Evolutionary conservation across 2,329 filamentous ascomycete species (phyloP).

Genomic region (Fusarium nygamai): DNA sequence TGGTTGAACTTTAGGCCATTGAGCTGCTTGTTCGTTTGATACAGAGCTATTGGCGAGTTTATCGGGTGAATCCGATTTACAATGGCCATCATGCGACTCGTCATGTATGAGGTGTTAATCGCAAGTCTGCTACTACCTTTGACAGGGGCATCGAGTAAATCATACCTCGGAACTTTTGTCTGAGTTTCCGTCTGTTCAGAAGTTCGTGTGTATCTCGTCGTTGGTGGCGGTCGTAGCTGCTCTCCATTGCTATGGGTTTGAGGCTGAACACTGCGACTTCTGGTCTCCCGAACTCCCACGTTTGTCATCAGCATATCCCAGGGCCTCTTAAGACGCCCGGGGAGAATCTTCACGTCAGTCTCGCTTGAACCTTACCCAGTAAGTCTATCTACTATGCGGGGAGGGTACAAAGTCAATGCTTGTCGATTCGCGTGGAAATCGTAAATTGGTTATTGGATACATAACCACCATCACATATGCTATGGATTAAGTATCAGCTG

Average conservation of each 20-base stretch:
- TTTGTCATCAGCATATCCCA: background rate
- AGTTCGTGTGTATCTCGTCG: background rate
- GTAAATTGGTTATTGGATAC: background rate
- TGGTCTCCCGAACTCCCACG: background rate
- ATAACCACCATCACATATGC: background rate
- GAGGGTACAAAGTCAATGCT: background rate
- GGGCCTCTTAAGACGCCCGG: background rate
- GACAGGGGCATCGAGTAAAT: background rate
- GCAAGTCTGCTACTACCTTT: background rate
- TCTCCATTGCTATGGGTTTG: background rate
- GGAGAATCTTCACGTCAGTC: background rate
- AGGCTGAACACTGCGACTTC: background rate
- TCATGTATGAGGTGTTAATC: background rate
- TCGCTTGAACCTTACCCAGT: background rate
- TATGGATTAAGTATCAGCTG: background rate
- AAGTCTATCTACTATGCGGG: slow-evolving; percentile 9
- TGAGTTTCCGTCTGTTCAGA: background rate
- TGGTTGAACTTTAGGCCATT: background rate
- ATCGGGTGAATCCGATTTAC: slow-evolving; percentile 16
- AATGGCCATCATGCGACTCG: background rate
- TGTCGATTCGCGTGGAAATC: slow-evolving; percentile 4
- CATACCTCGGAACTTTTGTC: background rate
- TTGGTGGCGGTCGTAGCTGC: background rate
- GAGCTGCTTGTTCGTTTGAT: slow-evolving; percentile 7
- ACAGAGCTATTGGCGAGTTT: slow-evolving; percentile 16